A percentile compares a stretch with the other conserved stretches of the same genome.
phyloP scores from a whole-genome alignment of 192 early-diverging fungal species.

The Obelidium mucronatum region DNA sequence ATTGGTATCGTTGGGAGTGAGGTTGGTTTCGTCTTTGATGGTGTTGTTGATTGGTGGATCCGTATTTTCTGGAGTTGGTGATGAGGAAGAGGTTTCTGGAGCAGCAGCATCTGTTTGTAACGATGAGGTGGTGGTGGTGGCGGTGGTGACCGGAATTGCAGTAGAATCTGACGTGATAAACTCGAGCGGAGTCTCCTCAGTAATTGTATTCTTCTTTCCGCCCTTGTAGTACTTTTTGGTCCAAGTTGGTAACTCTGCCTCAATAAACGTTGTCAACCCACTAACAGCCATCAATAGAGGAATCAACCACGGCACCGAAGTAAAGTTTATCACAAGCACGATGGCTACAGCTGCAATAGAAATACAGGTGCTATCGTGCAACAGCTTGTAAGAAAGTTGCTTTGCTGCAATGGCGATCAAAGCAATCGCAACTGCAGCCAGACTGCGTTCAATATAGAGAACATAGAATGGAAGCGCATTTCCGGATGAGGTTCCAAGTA shows the following conservation, averaged over 20 bases:
- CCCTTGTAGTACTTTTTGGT: background rate
- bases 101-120: background rate
- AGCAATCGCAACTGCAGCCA: constrained; percentile 64
- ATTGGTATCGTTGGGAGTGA: background rate
- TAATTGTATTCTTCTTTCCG: background rate
- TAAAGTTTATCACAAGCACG: constrained; percentile 43
- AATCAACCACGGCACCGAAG: constrained; percentile 51
- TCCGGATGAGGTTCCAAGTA: constrained; percentile 23
- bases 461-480: constrained; percentile 40
- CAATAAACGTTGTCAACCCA: constrained; percentile 42
- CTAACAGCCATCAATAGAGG: constrained; percentile 65
- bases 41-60: constrained; percentile 8
- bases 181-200: background rate
- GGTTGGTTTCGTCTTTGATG: too few relatives aligned
- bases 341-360: constrained; percentile 29
- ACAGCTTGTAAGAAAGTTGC: constrained; percentile 36
- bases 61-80: background rate
- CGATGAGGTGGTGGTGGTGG: too few relatives aligned
- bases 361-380: constrained; percentile 11
- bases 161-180: background rate
- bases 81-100: background rate
- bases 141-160: too few relatives aligned
- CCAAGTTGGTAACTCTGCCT: constrained; percentile 4
- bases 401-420: constrained; percentile 67
- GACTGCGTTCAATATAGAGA: constrained; percentile 58